Evolutionary conservation across 2,329 filamentous ascomycete species (phyloP), one percentile per base, ranked within the genome.

Genomic region (Trichoderma arundinaceum): DNA sequence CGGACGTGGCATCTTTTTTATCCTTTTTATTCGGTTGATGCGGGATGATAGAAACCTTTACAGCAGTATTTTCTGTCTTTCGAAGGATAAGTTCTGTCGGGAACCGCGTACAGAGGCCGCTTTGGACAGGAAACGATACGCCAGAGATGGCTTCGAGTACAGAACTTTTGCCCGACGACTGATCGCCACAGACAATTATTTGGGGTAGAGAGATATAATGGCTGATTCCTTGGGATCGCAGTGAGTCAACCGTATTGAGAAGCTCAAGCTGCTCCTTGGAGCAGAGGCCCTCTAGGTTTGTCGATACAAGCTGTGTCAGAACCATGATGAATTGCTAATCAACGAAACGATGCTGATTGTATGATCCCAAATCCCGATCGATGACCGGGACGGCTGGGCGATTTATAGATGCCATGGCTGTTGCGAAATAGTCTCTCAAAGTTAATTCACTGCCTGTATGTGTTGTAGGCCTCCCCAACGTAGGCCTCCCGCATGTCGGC

Each of bases 131-230:
- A 60, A 88, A 88, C 0, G 80, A 78, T 0, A 88, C 80, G 8
- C 82, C 79, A 0, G 84, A 84, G 28, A 89, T 81, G 0, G 83
- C 83, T 66, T 88, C 84, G 0, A 89, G 77, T 0, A 87, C 82
- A 0, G 84, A 86, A 48, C 81, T 85, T 69, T 88, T 88, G 1
- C 84, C 85, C 1, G 81, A 79, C 0, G 81, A 83, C 68, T 86
- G 83, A 59, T 86, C 81, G 3, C 86, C 84, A 54, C 80, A 84
- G 19, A 86, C 83, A 5, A 86, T 79, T n/a, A 84, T 70, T 65
- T 83, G 80, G 1, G 82, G 82, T 0, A 83, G 70, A 10, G 76
- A 74, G 15, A 80, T 69, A 32, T 75, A 76, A 7, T 74, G 72
- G 35, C 74, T 74, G 48, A 80, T 69, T 1, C 77, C 77, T 15